phyloP scores from a whole-genome alignment of 139 green algal genomes.

The Chara braunii region DNA sequence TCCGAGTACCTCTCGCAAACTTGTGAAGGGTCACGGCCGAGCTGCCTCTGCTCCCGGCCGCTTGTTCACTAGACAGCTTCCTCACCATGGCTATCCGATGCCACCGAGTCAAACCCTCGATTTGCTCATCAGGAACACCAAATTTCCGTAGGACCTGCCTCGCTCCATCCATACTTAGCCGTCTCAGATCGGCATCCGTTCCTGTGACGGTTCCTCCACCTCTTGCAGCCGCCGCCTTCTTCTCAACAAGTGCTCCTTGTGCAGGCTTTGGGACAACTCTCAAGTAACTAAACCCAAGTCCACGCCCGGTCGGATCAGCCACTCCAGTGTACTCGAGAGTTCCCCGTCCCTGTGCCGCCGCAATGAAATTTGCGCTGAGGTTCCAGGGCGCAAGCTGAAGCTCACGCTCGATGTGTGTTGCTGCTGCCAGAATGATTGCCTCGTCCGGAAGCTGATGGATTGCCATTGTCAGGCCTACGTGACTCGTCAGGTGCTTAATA shows the following conservation, averaged over 20 bases:
- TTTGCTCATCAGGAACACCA: slow-evolving; percentile 42
- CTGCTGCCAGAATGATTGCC: slow-evolving; percentile 14
- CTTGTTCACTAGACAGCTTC: slow-evolving; percentile 40
- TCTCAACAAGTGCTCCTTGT: slow-evolving; percentile 2
- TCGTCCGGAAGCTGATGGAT: slow-evolving; percentile 34
- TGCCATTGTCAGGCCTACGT: slow-evolving; percentile 19
- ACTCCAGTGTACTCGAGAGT: slow-evolving; percentile 43
- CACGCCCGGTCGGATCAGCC: slow-evolving; percentile 65
- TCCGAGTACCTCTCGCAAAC: slow-evolving; percentile 48
- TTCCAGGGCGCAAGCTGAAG: slow-evolving; percentile 49
- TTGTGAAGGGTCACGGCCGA: slow-evolving; percentile 9
- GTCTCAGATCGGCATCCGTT: slow-evolving; percentile 64
- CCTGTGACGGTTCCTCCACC: slow-evolving; percentile 41
- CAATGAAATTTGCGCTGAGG: slow-evolving; percentile 55
- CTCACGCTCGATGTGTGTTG: slow-evolving; percentile 40
- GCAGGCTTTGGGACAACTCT: slow-evolving; percentile 16
- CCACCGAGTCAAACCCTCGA: slow-evolving; percentile 42
- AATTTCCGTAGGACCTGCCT: slow-evolving; percentile 47
- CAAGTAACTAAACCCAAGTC: slow-evolving; percentile 59
- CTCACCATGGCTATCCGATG: slow-evolving; percentile 46
- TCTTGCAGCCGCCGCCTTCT: slow-evolving; percentile 24
- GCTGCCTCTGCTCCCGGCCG: slow-evolving; percentile 9
- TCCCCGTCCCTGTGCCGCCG: slow-evolving; percentile 39
- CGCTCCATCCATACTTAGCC: slow-evolving; percentile 55
- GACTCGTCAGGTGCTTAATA: slow-evolving; percentile 18